Evolutionary conservation across 2,329 filamentous ascomycete genomes (phyloP), one percentile per base, ranked within the genome.

Genomic region (Arthroderma sp.): DNA sequence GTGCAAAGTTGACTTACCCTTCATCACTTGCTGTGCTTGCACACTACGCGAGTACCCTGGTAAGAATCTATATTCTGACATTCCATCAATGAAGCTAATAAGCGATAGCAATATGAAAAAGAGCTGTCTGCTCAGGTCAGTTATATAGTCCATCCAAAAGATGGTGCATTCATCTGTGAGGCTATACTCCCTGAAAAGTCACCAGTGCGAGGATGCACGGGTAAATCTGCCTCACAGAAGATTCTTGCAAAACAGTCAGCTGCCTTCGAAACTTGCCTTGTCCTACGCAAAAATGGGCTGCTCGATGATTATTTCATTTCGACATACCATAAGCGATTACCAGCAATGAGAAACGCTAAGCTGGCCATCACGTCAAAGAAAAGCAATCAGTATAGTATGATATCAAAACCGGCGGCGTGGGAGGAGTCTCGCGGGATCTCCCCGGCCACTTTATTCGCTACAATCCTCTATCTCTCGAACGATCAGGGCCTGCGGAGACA

Each of bases 161-260:
- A 78, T 8, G 76, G 77, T 11, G 79, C 81, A 23, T 96, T 85
- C 64, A 69, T 85, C 43, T 90, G 87, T 61, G 88, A 95, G 65
- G 82, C 95, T 0, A 78, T 88, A 9, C 74, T 98, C 23, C 91
- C 93, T 4, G 80, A 84, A 11, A 78, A 77, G 21, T 87, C 89
- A 0, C 89, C 88, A 0, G 74, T 96, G 37, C 80, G 78, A 57
- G 83, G 81, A 31, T 77, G 81, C 4, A 76, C 77, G 11, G 91
- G 93, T 4, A 76, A 73, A 6, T 73, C 81, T 0, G 81, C 85
- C 57, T 68, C 76, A 6, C 87, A 79, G 58, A 97, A 95, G 70
- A 78, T 83, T 31, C 73, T 86, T 17, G 91, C 93, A 3, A 94
- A 93, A 69, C 88, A 88, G 62, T 88, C 91, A 0, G 91, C 91